These are phyloP conservation scores for Camellia japonica DNA, from an alignment of 148 eudicot species.

Conservation along the genomic window DNA sequence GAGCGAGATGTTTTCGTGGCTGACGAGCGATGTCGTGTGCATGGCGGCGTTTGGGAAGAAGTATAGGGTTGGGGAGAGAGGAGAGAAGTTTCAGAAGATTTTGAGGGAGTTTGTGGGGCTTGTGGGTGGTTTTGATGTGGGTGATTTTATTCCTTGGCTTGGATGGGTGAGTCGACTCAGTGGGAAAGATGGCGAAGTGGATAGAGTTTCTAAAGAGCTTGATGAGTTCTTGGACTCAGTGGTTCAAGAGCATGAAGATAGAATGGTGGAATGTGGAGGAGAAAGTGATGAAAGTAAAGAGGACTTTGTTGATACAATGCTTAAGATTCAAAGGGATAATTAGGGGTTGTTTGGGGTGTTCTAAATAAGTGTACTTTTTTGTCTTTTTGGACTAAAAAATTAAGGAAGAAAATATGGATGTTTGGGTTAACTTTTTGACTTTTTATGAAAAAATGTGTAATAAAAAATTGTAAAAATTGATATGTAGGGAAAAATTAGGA, in stretches of 20 bases:
- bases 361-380: too few species aligned
- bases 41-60: conserved; percentile 41
- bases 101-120: conserved; percentile 17
- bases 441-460: too few species aligned
- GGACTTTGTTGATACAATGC: conserved; percentile 46
- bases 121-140: conserved; percentile 29
- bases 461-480: too few species aligned
- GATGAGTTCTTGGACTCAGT: conserved; percentile 41
- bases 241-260: conserved; percentile 22
- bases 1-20: conserved; percentile 13
- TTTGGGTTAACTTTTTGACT: too few species aligned
- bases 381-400: too few species aligned
- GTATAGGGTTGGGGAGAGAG: conserved; percentile 20
- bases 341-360: too few species aligned
- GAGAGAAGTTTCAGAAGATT: conserved; percentile 15
- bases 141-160: conserved; percentile 46
- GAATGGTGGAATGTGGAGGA: neutral
- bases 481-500: too few species aligned
- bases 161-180: conserved; percentile 32
- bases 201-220: conserved; percentile 33
- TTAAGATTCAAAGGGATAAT: conserved; percentile 31
- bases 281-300: conserved; percentile 10
- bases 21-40: conserved; percentile 26
- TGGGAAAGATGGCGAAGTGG: conserved; percentile 34
- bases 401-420: too few species aligned